A percentile compares a stretch with the other conserved stretches of the same genome.
Evolutionary conservation across 768 basidiomycete species (phyloP).

Genomic region (Agaricus subrufescens): DNA sequence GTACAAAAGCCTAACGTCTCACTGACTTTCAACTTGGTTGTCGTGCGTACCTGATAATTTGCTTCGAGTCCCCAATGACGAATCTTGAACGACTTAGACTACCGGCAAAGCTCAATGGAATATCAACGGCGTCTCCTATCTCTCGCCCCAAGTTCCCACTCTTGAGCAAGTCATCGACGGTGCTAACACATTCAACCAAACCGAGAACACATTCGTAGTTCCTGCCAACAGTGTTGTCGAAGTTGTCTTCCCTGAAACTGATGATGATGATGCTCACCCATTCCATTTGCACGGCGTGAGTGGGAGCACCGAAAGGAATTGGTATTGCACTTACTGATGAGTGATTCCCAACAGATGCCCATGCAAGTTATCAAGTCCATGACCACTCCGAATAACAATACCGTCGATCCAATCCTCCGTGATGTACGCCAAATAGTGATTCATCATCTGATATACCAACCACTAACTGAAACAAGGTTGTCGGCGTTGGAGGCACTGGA

Average conservation of each 20-base stretch:
- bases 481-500: conserved; percentile 19
- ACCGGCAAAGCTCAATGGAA: conserved; percentile 8
- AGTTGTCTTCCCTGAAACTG: conserved; percentile 15
- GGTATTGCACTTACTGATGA: neutral
- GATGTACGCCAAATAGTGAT: conserved; percentile 13
- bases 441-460: neutral
- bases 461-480: conserved; percentile 7
- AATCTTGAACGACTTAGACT: conserved; percentile 13
- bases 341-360: neutral
- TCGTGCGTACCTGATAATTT: conserved; percentile 12
- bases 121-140: conserved; percentile 26
- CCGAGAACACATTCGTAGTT: conserved; percentile 21
- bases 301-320: neutral
- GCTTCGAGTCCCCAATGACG: neutral
- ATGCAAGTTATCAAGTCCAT: conserved; percentile 25
- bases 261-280: conserved; percentile 15
- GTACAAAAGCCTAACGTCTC: no score
- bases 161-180: conserved; percentile 22
- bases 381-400: conserved; percentile 22
- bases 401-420: conserved; percentile 42
- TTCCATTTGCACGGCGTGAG: conserved; percentile 28
- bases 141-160: conserved; percentile 18
- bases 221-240: conserved; percentile 20
- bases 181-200: conserved; percentile 16
- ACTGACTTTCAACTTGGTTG: conserved; percentile 19